These are phyloP conservation scores for Achaetomiella virescens DNA, from an alignment of 495 filamentous ascomycete species.

Conservation along the genomic window DNA sequence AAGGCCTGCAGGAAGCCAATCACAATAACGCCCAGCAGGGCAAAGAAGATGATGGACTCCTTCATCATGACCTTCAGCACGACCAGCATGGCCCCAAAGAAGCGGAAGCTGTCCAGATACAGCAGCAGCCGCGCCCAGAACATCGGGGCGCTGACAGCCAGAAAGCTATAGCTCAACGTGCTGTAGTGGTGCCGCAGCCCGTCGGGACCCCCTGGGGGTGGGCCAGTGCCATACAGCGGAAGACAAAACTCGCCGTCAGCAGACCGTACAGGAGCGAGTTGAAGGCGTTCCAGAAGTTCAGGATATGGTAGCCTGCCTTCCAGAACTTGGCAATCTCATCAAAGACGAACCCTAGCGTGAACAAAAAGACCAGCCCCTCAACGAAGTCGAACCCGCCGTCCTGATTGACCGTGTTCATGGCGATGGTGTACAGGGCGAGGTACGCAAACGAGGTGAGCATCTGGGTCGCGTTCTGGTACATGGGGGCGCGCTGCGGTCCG, in stretches of 20 bases:
- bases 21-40: conserved; percentile 78
- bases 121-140: conserved; percentile 93
- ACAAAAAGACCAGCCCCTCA: conserved; percentile 78
- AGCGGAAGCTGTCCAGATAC: conserved; percentile 87
- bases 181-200: conserved; percentile 60
- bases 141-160: conserved; percentile 88
- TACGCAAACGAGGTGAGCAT: conserved; percentile 77
- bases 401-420: conserved; percentile 85
- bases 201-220: conserved; percentile 46
- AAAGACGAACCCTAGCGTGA: conserved; percentile 87
- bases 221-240: conserved; percentile 69
- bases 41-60: conserved; percentile 95
- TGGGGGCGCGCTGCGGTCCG: conserved; percentile 82
- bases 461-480: conserved; percentile 87
- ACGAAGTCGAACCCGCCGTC: conserved; percentile 73
- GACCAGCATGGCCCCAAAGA: conserved; percentile 97
- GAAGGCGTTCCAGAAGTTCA: conserved; percentile 95
- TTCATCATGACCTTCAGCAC: conserved; percentile 99
- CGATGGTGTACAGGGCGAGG: conserved; percentile 75
- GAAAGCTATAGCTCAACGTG: conserved; percentile 81
- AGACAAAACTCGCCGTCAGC: conserved; percentile 66
- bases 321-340: conserved; percentile 84
- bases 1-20: conserved; percentile 93
- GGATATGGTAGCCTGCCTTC: conserved; percentile 83
- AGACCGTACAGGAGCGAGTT: conserved; percentile 76